Base-by-base conservation (phyloP, 202 grass and related monocot genomes). In the Eragrostis tef region DNA sequence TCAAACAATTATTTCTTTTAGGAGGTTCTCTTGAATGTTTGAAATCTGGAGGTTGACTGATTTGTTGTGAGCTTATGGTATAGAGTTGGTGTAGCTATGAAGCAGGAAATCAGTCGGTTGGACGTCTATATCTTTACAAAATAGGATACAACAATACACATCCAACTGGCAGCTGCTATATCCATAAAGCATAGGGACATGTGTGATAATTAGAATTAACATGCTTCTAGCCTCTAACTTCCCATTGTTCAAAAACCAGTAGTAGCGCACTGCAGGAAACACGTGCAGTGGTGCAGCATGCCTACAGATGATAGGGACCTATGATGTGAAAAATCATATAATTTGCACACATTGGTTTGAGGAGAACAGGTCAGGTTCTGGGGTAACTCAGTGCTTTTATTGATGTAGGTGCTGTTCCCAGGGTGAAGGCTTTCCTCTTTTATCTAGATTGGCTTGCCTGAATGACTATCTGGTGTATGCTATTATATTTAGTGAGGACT, bases 1-100 rank as follows among this genome's bases (percentile, higher is more conserved):
- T 11, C 27, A 51, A 73, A 79, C 41, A 43, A 58, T 79, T 74
- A 4, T 80, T 72, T 71, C 34, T 64, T 71, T 78, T 11, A 48
- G 16, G 59, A 72, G 39, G 58, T 78, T 79, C 73, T 45, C 43
- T 84, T 66, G 2, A 79, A 52, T 79, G 26, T 47, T 64, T 79
- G 13, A 84, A 84, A 60, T 75, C 22, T 43, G 62, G 12, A 79
- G 11, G 41, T 49, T 26, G 29, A 65, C 58, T 79, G 1, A n/a
- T 73, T 79, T 73, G 67, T 16, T 79, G 22, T 51, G 48, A 27
- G 21, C 74, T 49, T 51, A 60, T 74, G 34, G 68, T 73, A 83
- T 73, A 68, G 29, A 67, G 21, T 70, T 50, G 29, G 24, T 71
- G 27, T 67, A 61, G 12, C 65, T 51, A 46, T 44, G 43, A 22